A percentile compares a stretch with the other conserved stretches of the same genome.
phyloP scores from a whole-genome alignment of 73 alveolate genomes.

The Durusdinium trenchii region DNA sequence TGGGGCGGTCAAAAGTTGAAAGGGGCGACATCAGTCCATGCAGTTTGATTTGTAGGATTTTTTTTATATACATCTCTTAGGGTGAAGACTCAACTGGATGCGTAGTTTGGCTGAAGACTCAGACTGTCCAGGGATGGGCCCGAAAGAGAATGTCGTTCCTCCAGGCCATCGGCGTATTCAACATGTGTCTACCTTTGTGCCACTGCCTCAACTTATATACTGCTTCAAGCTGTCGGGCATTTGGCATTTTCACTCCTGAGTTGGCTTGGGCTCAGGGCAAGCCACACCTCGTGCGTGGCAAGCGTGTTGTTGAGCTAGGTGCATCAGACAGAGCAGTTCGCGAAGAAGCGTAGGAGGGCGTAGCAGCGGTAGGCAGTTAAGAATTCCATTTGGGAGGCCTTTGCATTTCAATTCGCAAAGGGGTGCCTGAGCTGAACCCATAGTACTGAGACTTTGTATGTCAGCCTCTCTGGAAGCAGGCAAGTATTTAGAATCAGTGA shows the following conservation, averaged over 20 bases:
- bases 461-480: too few relatives aligned
- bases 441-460: too few relatives aligned
- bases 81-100: constrained; percentile 86
- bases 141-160: not conserved
- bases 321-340: not conserved
- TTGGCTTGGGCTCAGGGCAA: constrained; percentile 15
- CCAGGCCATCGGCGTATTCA: constrained; percentile 81
- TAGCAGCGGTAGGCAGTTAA: too few relatives aligned
- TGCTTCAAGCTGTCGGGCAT: not conserved
- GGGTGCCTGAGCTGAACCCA: too few relatives aligned
- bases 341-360: not conserved
- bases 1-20: not conserved
- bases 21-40: not conserved
- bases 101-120: constrained; percentile 35
- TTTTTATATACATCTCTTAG: not conserved
- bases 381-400: too few relatives aligned
- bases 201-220: not conserved
- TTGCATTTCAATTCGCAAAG: too few relatives aligned
- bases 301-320: constrained; percentile 90
- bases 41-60: not conserved
- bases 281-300: constrained; percentile 80
- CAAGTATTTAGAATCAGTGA: too few relatives aligned
- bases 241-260: not conserved
- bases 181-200: constrained; percentile 75
- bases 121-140: not conserved